A percentile compares a stretch with the other conserved stretches of the same genome.
phyloP scores from a whole-genome alignment of 225 moss, liverwort and hornwort genomes.

The Pseudoscleropodium purum region DNA sequence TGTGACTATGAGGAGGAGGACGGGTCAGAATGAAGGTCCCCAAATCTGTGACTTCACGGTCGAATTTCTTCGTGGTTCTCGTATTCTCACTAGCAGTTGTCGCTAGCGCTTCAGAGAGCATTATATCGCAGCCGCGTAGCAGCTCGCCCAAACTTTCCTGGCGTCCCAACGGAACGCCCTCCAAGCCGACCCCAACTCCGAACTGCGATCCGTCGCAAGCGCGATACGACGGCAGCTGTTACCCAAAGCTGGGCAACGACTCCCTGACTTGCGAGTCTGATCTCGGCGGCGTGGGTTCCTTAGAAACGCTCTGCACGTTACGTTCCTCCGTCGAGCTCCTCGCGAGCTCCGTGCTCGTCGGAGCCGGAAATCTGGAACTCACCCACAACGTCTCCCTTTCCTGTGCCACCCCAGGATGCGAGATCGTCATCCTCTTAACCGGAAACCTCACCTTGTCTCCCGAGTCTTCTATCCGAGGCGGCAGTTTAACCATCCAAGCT shows the following conservation, averaged over 20 bases:
- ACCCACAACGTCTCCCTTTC: constrained; percentile 14
- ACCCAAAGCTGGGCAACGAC: constrained; percentile 11
- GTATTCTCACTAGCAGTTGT: background rate
- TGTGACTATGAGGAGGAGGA: constrained; percentile 48
- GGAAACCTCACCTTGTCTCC: constrained; percentile 48
- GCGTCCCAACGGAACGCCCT: background rate
- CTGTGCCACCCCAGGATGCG: constrained; percentile 59
- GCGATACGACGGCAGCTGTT: constrained; percentile 14
- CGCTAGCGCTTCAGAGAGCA: constrained; percentile 12
- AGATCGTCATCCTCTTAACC: constrained; percentile 46
- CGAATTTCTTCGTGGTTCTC: background rate
- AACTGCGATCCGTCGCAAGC: constrained; percentile 16
- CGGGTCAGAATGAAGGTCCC: constrained; percentile 35
- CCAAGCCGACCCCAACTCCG: background rate
- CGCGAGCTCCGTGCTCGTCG: constrained; percentile 46
- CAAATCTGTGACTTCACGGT: background rate
- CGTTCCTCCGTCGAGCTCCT: constrained; percentile 13
- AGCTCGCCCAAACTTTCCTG: background rate
- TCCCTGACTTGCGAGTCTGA: constrained; percentile 70
- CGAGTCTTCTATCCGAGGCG: constrained; percentile 38
- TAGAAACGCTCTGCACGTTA: constrained; percentile 46
- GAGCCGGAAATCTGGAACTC: constrained; percentile 58
- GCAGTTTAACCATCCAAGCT: constrained; percentile 65
- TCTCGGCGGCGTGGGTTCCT: constrained; percentile 57
- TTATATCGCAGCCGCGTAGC: constrained; percentile 10